Conservation (phyloP, 768 basidiomycete species). For the Leucogyrophana mollusca region DNA sequence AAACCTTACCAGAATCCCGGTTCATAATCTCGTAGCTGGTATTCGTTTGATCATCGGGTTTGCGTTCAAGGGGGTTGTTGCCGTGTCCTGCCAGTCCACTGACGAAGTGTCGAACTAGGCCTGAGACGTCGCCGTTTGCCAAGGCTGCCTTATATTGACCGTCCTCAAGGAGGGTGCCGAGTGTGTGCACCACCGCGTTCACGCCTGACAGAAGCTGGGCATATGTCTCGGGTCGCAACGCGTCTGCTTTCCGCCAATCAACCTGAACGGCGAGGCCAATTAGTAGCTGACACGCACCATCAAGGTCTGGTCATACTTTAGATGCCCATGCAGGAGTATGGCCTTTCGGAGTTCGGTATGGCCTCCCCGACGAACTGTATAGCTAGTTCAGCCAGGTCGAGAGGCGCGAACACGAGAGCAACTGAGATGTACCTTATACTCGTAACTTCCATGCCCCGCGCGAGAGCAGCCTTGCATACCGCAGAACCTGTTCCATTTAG, state of each 20-base stretch:
- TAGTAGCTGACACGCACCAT: conserved; percentile 6
- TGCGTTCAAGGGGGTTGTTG: conserved; percentile 60
- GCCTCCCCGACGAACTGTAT: conserved; percentile 80
- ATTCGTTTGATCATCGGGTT: conserved; percentile 26
- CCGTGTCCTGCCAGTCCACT: conserved; percentile 36
- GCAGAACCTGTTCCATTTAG: conserved; percentile 73
- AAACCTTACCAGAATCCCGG: conserved; percentile 77
- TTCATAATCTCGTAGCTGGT: conserved; percentile 80
- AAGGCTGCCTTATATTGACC: conserved; percentile 77
- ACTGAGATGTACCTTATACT: conserved; percentile 72
- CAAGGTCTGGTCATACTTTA: conserved; percentile 46
- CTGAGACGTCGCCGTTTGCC: conserved; percentile 52
- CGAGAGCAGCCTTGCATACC: conserved; percentile 84
- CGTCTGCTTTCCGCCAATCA: conserved; percentile 83
- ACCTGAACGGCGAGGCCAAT: conserved; percentile 49
- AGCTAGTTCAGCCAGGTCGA: background rate
- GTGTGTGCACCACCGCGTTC: conserved; percentile 87
- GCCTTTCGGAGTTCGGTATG: conserved; percentile 86
- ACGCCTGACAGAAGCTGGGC: conserved; percentile 61
- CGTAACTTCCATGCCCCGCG: conserved; percentile 81
- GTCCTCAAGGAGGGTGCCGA: conserved; percentile 87
- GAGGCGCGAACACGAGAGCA: background rate
- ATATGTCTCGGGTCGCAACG: conserved; percentile 75
- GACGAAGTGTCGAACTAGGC: conserved; percentile 47
- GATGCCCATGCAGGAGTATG: conserved; percentile 85